Conservation (phyloP, 2,329 filamentous ascomycete species). For the Dothideomycetes sp. region DNA sequence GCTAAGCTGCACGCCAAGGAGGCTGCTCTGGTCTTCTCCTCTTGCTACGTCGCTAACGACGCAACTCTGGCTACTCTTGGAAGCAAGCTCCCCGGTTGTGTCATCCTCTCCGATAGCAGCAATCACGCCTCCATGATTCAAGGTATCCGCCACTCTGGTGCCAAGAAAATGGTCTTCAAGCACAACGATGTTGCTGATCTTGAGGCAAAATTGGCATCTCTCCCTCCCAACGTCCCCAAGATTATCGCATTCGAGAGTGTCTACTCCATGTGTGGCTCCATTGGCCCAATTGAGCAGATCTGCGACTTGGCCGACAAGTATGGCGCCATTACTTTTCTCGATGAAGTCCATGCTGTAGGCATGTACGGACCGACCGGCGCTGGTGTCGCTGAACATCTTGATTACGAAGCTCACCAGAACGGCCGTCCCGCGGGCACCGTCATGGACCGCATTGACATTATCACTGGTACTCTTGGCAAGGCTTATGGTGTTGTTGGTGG, state of each 20-base stretch:
- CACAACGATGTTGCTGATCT: conserved; percentile 94
- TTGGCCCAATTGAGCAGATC: conserved; percentile 90
- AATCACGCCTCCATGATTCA: conserved; percentile 99
- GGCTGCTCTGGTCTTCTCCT: conserved; percentile 85
- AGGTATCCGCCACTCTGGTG: conserved; percentile 92
- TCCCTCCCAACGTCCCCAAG: conserved; percentile 79
- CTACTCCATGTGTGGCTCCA: conserved; percentile 98
- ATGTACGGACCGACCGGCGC: conserved; percentile 97
- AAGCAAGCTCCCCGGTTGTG: conserved; percentile 90
- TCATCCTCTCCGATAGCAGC: conserved; percentile 92
- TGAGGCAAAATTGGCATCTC: conserved; percentile 79
- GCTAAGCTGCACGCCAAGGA: conserved; percentile 89
- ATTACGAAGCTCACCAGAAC: conserved; percentile 74
- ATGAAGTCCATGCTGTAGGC: conserved; percentile 96
- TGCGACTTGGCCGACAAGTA: conserved; percentile 97
- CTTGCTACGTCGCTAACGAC: conserved; percentile 97
- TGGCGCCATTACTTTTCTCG: conserved; percentile 90
- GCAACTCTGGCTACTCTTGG: conserved; percentile 93
- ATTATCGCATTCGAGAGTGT: conserved; percentile 98
- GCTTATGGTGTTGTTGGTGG: conserved; percentile 96
- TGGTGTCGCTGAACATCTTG: conserved; percentile 92
- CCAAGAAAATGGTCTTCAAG: conserved; percentile 95
- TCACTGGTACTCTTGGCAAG: conserved; percentile 93
- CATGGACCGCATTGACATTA: conserved; percentile 95
- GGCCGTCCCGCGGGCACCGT: conserved; percentile 70